Percentiles rank a stretch among this genome's conserved stretches.
phyloP scores from a whole-genome alignment of 2,329 filamentous ascomycete species.

The Nemania diffusa region DNA sequence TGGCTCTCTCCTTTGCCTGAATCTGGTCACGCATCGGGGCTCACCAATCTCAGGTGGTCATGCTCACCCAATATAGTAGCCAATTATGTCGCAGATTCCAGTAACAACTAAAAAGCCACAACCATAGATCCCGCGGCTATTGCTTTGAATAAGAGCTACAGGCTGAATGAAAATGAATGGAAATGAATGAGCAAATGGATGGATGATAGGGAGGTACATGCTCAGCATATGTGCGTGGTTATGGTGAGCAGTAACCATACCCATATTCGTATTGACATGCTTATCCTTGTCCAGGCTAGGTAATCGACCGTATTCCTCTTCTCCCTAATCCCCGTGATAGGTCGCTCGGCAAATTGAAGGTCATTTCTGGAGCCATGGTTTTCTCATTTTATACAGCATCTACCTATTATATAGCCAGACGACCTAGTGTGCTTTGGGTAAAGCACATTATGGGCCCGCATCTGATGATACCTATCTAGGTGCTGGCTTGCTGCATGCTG shows the following conservation, averaged over 20 bases:
- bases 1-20: constrained; percentile 28
- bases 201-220: not conserved
- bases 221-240: not conserved
- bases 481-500: too few relatives aligned
- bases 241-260: not conserved
- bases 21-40: constrained; percentile 19
- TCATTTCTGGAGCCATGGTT: constrained; percentile 43
- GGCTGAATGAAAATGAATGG: constrained; percentile 1
- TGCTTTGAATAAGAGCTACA: not conserved
- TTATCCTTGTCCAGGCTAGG: constrained; percentile 15
- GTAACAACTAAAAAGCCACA: not conserved
- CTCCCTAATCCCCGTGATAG: constrained; percentile 37
- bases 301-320: constrained; percentile 11
- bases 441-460: constrained; percentile 9
- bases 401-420: constrained; percentile 22
- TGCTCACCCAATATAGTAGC: constrained; percentile 9
- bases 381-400: constrained; percentile 28
- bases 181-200: not conserved
- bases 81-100: constrained; percentile 11
- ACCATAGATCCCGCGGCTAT: constrained; percentile 15
- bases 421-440: constrained; percentile 3
- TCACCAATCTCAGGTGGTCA: constrained; percentile 18
- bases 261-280: constrained; percentile 11
- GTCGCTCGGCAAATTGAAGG: constrained; percentile 39
- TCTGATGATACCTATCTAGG: not conserved